Conservation (phyloP, 345 rosid species). For the Corymbia maculata region DNA sequence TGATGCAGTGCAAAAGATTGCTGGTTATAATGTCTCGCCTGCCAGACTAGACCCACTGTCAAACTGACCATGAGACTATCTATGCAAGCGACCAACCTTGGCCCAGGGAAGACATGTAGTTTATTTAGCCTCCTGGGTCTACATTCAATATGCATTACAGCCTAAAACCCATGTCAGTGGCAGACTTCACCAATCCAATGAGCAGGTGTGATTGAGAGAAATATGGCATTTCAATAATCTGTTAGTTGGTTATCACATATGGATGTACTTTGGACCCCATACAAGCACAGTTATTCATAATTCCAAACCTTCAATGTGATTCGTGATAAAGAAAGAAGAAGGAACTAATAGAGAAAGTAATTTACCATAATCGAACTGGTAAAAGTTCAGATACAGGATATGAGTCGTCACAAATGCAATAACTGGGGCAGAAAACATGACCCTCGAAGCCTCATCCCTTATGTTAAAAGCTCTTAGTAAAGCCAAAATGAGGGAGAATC, state of each 20-base stretch:
- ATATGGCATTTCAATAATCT: neutral
- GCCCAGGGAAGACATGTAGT: neutral
- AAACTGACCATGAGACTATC: neutral
- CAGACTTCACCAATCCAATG: neutral
- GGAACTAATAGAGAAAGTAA: neutral
- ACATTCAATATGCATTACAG: neutral
- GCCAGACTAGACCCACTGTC: neutral
- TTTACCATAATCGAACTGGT: constrained; percentile 66
- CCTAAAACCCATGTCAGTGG: neutral
- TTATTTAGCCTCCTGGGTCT: neutral
- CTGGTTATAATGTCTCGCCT: neutral
- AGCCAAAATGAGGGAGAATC: constrained; percentile 56
- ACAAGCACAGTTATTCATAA: neutral
- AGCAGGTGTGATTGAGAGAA: neutral
- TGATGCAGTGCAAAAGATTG: neutral
- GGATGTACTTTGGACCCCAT: neutral
- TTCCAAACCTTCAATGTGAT: neutral
- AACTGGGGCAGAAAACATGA: constrained; percentile 79
- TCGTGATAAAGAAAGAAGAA: neutral
- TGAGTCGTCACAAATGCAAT: constrained; percentile 73
- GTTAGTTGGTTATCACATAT: neutral
- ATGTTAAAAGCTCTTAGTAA: constrained; percentile 54
- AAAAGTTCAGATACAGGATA: constrained; percentile 74
- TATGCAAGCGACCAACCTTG: neutral
- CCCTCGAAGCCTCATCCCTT: constrained; percentile 64